These are phyloP conservation scores for Cladorrhinum sp. DNA, from an alignment of 2,329 filamentous ascomycete genomes.

Conservation along the genomic window DNA sequence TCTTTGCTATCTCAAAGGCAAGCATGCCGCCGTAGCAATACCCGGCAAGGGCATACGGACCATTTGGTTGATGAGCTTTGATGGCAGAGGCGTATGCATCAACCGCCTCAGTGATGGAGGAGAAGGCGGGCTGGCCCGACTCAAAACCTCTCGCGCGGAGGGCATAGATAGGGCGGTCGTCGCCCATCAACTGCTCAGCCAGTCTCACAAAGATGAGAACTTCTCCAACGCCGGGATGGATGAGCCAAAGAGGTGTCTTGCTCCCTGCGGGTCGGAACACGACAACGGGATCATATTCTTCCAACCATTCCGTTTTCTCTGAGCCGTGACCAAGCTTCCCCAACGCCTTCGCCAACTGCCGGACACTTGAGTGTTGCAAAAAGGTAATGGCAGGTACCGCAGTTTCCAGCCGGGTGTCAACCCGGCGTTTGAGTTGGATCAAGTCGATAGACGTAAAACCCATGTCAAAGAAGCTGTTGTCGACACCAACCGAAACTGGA, in stretches of 20 bases:
- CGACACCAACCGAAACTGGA: too few relatives aligned
- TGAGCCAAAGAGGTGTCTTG: slow-evolving; percentile 39
- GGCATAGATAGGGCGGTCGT: slow-evolving; percentile 30
- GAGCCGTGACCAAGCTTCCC: slow-evolving; percentile 19
- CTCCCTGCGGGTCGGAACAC: slow-evolving; percentile 30
- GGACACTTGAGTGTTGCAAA: slow-evolving; percentile 34
- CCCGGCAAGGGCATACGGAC: slow-evolving; percentile 51
- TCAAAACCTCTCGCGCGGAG: slow-evolving; percentile 45
- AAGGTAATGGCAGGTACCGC: slow-evolving; percentile 36
- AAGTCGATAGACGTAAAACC: slow-evolving; percentile 41
- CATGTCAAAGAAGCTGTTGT: slow-evolving; percentile 21
- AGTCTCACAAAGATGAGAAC: slow-evolving; percentile 38
- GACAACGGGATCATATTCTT: slow-evolving; percentile 38
- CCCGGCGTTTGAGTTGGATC: slow-evolving; percentile 37
- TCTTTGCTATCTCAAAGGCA: slow-evolving; percentile 49
- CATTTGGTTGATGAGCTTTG: slow-evolving; percentile 41
- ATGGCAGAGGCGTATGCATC: slow-evolving; percentile 41
- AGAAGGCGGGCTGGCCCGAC: slow-evolving; percentile 31
- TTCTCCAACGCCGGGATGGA: slow-evolving; percentile 44
- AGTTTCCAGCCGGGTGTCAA: slow-evolving; percentile 32
- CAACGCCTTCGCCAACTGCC: slow-evolving; percentile 29
- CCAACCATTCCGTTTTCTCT: too few relatives aligned
- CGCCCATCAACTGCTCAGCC: too few relatives aligned
- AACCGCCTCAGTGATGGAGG: slow-evolving; percentile 38
- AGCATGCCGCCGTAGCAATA: slow-evolving; percentile 50